These are phyloP conservation scores for Xylaria palmicola DNA, from an alignment of 495 filamentous ascomycete genomes.

Conservation along the genomic window DNA sequence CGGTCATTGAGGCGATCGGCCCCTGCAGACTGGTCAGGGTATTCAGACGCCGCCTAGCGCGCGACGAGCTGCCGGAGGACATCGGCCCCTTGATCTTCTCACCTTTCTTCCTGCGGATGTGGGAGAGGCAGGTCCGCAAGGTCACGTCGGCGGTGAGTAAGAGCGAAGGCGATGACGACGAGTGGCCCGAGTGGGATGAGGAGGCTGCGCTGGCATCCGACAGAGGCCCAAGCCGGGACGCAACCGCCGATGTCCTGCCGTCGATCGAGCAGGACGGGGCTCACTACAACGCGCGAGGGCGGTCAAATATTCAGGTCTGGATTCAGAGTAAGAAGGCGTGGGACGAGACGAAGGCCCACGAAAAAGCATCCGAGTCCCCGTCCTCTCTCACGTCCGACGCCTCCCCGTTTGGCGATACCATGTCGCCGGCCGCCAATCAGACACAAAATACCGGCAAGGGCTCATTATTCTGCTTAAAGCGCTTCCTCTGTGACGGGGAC, in stretches of 20 bases:
- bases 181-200: conserved; percentile 1
- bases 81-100: conserved; percentile 1
- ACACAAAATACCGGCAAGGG: neutral
- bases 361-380: neutral
- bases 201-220: neutral
- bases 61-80: neutral
- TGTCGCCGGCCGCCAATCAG: neutral
- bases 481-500: neutral
- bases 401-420: neutral
- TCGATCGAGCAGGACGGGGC: conserved; percentile 2
- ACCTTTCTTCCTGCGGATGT: neutral
- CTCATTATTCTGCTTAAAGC: neutral
- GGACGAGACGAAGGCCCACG: too few relatives aligned
- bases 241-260: neutral
- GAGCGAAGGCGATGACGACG: neutral
- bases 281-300: too few relatives aligned
- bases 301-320: neutral
- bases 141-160: neutral
- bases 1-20: neutral
- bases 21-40: neutral
- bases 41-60: neutral
- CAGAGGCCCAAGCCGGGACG: too few relatives aligned
- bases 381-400: neutral
- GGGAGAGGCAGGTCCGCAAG: neutral
- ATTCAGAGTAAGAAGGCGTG: neutral